Percentiles rank a stretch among this genome's conserved stretches.
Conservation (phyloP, 768 basidiomycete species). For the Tephrocybe sp. region DNA sequence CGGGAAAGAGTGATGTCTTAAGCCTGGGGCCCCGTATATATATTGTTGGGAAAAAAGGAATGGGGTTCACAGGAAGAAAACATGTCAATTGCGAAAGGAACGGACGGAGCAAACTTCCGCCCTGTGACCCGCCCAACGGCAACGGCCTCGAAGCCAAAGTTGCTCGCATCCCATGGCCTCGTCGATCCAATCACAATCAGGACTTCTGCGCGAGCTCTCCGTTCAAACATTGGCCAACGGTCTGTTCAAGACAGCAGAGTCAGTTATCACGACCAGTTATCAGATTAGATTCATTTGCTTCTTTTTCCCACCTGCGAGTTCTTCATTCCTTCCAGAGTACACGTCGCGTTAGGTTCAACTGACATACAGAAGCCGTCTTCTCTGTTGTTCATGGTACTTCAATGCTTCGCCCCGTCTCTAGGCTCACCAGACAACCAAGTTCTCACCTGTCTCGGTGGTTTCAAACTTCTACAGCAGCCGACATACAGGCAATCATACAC, state of each 20-base stretch:
- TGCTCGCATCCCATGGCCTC: too few relatives aligned
- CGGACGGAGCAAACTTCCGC: conserved; percentile 12
- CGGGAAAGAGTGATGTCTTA: not conserved
- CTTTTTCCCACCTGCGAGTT: conserved; percentile 8
- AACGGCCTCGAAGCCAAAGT: conserved; percentile 1
- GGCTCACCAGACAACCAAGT: conserved; percentile 20
- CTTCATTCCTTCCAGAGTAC: not conserved
- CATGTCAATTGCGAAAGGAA: conserved; percentile 14
- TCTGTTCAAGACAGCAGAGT: not conserved
- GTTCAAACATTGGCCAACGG: not conserved
- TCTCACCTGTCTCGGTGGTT: conserved; percentile 29
- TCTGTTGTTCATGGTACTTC: conserved; percentile 18
- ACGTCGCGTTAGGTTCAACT: not conserved
- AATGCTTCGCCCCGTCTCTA: conserved; percentile 21
- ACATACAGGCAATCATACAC: conserved; percentile 20
- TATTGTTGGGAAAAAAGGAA: conserved; percentile 3
- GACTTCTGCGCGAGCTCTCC: not conserved
- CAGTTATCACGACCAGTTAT: not conserved
- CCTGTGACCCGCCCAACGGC: conserved; percentile 10
- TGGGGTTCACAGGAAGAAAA: conserved; percentile 11
- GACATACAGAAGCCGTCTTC: not conserved
- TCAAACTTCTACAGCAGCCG: conserved; percentile 22
- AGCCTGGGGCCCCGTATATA: conserved; percentile 1
- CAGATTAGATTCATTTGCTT: conserved; percentile 15
- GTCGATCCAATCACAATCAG: not conserved